Evolutionary conservation across 129 eudicot genomes (phyloP), one percentile per base, ranked within the genome.

Genomic region (Dittrichia graveolens): DNA sequence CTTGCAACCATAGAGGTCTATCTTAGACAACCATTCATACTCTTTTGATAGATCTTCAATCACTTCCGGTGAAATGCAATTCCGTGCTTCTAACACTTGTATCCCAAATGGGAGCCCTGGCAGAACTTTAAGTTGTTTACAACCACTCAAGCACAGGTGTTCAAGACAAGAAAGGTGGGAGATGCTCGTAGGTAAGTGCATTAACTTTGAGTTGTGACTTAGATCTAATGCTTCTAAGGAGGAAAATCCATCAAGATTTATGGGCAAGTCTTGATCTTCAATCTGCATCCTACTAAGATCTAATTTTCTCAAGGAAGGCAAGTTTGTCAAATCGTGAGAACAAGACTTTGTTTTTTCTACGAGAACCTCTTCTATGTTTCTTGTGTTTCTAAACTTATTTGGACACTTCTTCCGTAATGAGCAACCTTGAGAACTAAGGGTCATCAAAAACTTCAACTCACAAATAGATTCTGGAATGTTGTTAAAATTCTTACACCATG

Each of bases 1-100:
- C 41, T 18, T 7, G 13, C 72, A 67, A 67, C 11, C 72, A 48
- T 3, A 3, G 11, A 67, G 59, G 44, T 58, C 12, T 46, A 67
- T 47, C 58, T 47, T 66, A 46, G 19, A 11, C 49, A 66, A 46
- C 18, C 55, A 16, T 31, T 66, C 57, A 47, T 35, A 8, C 46
- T 48, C 14, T 37, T 67, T 3, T 48, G 34, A 7, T 47, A 67
- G 60, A 67, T 67, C 59, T 35, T 35, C 60, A 49, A 67, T 67
- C 58, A 13, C 35, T 49, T 67, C 34, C 0, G 47, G 46, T 7
- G 60, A 67, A n/a, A 5, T 12, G 73, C 73, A 67, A 6, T 13
- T 8, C 7, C 40, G 12, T 34, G 73, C 60, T 5, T 24, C 10
- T 16, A 66, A 46, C 19, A 11, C 39, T 59, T 59, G 18, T 34